Conservation (phyloP, 1,284 basidiomycete genomes). For the Nidula niveotomentosa region DNA sequence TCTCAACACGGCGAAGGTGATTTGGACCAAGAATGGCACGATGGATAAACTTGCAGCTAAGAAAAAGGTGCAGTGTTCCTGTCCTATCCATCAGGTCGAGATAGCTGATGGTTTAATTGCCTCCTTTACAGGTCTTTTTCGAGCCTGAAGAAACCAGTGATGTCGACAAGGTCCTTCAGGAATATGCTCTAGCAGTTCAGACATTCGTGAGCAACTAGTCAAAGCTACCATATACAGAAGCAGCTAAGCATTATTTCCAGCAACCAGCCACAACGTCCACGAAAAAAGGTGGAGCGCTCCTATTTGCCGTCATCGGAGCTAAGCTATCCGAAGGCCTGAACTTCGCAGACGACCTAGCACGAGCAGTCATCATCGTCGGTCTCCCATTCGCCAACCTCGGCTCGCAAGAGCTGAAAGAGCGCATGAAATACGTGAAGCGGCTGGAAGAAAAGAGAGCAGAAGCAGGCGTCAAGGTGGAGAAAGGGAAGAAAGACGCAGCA, state of each 20-base stretch:
- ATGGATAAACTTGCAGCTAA: slow-evolving; percentile 65
- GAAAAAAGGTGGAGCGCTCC: slow-evolving; percentile 64
- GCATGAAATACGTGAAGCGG: slow-evolving; percentile 84
- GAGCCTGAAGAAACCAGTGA: slow-evolving; percentile 81
- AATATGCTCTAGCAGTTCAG: slow-evolving; percentile 69
- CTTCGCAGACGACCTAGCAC: slow-evolving; percentile 88
- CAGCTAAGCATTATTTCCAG: not conserved
- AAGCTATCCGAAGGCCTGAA: slow-evolving; percentile 98
- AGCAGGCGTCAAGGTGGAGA: slow-evolving; percentile 19
- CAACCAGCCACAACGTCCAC: slow-evolving; percentile 14
- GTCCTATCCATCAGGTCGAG: not conserved
- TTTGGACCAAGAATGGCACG: slow-evolving; percentile 68
- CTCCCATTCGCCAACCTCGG: slow-evolving; percentile 92
- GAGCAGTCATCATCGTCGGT: slow-evolving; percentile 88
- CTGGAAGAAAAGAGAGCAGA: slow-evolving; percentile 38
- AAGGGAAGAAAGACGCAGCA: slow-evolving; percentile 67
- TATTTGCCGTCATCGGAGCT: slow-evolving; percentile 95
- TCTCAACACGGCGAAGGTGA: slow-evolving; percentile 63
- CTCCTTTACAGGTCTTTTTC: slow-evolving; percentile 68
- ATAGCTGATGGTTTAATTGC: not conserved
- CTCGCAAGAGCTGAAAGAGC: slow-evolving; percentile 89
- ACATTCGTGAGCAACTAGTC: slow-evolving; percentile 20
- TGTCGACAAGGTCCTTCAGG: slow-evolving; percentile 78
- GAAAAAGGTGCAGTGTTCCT: slow-evolving; percentile 59
- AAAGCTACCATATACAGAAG: too few species aligned